Conservation (phyloP, 1,284 basidiomycete genomes). For the Anthracocystis walkeri region DNA sequence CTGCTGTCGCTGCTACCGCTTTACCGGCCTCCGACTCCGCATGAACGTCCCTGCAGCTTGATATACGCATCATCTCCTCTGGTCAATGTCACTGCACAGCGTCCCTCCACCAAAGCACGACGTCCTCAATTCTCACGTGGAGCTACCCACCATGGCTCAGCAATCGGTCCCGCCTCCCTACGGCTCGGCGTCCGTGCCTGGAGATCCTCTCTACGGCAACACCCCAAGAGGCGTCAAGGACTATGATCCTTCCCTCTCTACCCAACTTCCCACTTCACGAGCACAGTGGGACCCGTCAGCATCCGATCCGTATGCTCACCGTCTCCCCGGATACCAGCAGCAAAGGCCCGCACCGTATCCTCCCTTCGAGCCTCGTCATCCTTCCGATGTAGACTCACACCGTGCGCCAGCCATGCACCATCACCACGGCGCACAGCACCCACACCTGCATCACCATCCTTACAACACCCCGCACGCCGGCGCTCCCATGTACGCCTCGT, state of each 20-base stretch:
- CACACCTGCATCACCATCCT: slow-evolving; percentile 35
- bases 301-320: slow-evolving; percentile 25
- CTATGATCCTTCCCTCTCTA: slow-evolving; percentile 23
- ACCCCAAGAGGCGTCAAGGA: slow-evolving; percentile 36
- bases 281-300: slow-evolving; percentile 17
- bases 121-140: slow-evolving; percentile 1
- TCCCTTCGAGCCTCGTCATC: slow-evolving; percentile 25
- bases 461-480: slow-evolving; percentile 15
- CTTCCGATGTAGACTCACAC: slow-evolving; percentile 23
- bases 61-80: background rate
- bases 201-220: slow-evolving; percentile 23
- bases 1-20: background rate
- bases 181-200: slow-evolving; percentile 15
- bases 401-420: slow-evolving; percentile 14
- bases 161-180: slow-evolving; percentile 23
- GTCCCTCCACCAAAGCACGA: slow-evolving; percentile 3
- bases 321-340: slow-evolving; percentile 19
- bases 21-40: background rate
- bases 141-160: slow-evolving; percentile 28
- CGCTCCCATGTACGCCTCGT: slow-evolving; percentile 22
- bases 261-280: slow-evolving; percentile 7
- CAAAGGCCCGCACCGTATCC: slow-evolving; percentile 25
- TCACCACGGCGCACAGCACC: slow-evolving; percentile 29
- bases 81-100: slow-evolving; percentile 13
- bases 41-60: background rate